A percentile compares a stretch with the other conserved stretches of the same genome.
Evolutionary conservation across 2,329 filamentous ascomycete species (phyloP).

Genomic region (Camptophora hylomeconis): DNA sequence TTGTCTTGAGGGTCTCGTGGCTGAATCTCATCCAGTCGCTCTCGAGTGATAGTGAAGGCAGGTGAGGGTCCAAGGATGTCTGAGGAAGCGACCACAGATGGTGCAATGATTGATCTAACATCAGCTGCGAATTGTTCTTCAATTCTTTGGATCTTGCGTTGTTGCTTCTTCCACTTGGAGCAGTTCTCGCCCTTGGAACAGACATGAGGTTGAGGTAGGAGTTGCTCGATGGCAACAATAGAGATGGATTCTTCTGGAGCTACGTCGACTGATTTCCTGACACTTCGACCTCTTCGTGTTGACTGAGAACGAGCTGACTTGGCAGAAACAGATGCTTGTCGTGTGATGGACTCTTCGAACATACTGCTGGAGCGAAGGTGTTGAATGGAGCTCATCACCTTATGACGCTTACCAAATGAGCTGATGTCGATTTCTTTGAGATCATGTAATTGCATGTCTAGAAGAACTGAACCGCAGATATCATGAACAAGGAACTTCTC

Average conservation of each 20-base stretch:
- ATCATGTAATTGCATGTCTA: constrained; percentile 83
- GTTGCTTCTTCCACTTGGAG: constrained; percentile 67
- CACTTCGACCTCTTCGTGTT: constrained; percentile 19
- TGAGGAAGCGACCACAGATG: constrained; percentile 63
- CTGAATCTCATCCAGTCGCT: constrained; percentile 55
- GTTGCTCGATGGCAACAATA: constrained; percentile 82
- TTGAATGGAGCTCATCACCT: constrained; percentile 46
- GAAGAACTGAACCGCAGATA: constrained; percentile 74
- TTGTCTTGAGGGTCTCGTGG: constrained; percentile 79
- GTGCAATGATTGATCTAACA: constrained; percentile 59
- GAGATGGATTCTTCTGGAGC: constrained; percentile 74
- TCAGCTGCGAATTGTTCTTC: constrained; percentile 56
- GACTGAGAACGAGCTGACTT: constrained; percentile 13
- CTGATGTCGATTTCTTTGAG: constrained; percentile 50
- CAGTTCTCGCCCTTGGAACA: constrained; percentile 83
- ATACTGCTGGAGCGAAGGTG: constrained; percentile 30
- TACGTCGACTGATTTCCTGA: constrained; percentile 40
- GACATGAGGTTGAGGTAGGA: constrained; percentile 69
- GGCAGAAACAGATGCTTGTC: constrained; percentile 8
- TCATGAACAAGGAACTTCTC: constrained; percentile 85
- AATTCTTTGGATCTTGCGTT: constrained; percentile 62
- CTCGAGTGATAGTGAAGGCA: constrained; percentile 57
- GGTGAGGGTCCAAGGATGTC: constrained; percentile 70
- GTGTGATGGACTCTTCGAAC: constrained; percentile 6
- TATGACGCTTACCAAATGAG: constrained; percentile 51